A percentile compares a stretch with the other conserved stretches of the same genome.
phyloP scores from a whole-genome alignment of 169 alveolate genomes.

The Condylostoma magnum region DNA sequence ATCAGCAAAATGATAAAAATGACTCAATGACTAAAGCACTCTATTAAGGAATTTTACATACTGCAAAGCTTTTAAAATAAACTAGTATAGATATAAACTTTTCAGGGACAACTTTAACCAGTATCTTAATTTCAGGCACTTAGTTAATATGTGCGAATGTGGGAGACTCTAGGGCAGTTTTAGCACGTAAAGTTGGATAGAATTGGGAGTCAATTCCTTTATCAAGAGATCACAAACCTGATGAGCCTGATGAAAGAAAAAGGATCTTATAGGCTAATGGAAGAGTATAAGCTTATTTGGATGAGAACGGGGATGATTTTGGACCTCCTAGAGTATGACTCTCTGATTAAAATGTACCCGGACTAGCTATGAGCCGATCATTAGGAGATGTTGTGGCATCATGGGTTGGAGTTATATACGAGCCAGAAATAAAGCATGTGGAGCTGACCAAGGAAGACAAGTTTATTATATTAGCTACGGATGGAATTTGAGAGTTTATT shows the following conservation, averaged over 20 bases:
- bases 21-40: neutral
- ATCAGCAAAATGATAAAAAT: neutral
- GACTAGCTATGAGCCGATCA: constrained; percentile 80
- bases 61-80: neutral
- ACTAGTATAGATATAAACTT: constrained; percentile 42
- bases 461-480: constrained; percentile 64
- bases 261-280: constrained; percentile 69
- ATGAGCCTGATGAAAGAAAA: constrained; percentile 63
- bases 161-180: constrained; percentile 84
- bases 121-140: constrained; percentile 54
- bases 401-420: constrained; percentile 65
- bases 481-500: constrained; percentile 78
- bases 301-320: constrained; percentile 49
- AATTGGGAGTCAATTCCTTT: constrained; percentile 38
- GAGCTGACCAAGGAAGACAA: constrained; percentile 46
- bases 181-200: constrained; percentile 40
- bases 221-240: constrained; percentile 80
- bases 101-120: constrained; percentile 64
- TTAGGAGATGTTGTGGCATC: constrained; percentile 72
- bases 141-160: constrained; percentile 72
- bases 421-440: constrained; percentile 56
- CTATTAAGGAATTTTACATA: neutral
- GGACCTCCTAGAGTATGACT: constrained; percentile 80
- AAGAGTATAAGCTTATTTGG: constrained; percentile 66
- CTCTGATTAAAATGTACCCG: constrained; percentile 62